Evolutionary conservation across 768 basidiomycete genomes (phyloP).

Genomic region (Rhizopogon vinicolor): DNA sequence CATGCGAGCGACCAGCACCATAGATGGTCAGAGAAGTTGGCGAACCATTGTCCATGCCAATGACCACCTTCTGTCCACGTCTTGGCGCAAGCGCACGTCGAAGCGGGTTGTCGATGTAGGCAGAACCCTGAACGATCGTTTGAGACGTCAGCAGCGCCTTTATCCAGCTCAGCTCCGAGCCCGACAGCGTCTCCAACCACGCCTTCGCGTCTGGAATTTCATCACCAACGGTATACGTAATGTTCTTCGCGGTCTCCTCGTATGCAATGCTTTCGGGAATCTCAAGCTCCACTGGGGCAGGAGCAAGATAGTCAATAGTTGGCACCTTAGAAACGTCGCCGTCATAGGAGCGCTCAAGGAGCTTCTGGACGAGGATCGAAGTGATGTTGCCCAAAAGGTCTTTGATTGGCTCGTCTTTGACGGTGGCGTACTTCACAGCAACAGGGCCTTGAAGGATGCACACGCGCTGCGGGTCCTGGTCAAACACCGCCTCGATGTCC

Average conservation of each 20-base stretch:
- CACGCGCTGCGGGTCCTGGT: conserved; percentile 97
- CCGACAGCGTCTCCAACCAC: conserved; percentile 86
- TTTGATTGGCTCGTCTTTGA: conserved; percentile 92
- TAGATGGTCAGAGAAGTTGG: conserved; percentile 62
- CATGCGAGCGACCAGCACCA: conserved; percentile 79
- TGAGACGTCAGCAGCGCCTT: conserved; percentile 77
- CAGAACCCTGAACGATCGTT: conserved; percentile 82
- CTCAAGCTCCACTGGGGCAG: conserved; percentile 35
- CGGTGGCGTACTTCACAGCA: conserved; percentile 79
- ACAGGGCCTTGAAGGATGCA: conserved; percentile 98
- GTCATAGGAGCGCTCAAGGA: conserved; percentile 73
- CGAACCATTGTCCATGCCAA: conserved; percentile 40
- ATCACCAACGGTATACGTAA: conserved; percentile 48
- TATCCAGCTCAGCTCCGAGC: conserved; percentile 80
- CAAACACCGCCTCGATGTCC: conserved; percentile 98
- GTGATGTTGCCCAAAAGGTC: conserved; percentile 90
- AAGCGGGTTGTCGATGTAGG: conserved; percentile 87
- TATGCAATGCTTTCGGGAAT: conserved; percentile 38
- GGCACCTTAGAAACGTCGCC: conserved; percentile 77
- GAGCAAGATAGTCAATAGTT: conserved; percentile 77
- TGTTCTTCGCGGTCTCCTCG: conserved; percentile 36
- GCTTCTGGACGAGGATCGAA: conserved; percentile 65
- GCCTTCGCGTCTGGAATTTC: conserved; percentile 53
- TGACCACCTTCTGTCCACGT: conserved; percentile 68
- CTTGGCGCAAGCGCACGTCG: conserved; percentile 85